Evolutionary conservation across 1,139 yeast genomes (phyloP).

Genomic region (Kodamaea suecica): DNA sequence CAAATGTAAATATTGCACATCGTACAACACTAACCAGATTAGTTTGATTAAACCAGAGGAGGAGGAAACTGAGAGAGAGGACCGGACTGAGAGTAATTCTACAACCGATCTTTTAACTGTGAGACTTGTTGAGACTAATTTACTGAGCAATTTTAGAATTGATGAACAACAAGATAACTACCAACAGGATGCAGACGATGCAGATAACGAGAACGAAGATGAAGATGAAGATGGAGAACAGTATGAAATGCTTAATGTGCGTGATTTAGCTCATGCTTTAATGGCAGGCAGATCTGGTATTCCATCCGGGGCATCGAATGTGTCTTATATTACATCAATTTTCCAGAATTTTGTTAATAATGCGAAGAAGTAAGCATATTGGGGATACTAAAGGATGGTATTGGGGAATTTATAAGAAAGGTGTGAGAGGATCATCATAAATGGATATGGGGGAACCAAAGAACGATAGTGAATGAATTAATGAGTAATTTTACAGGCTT

Average conservation of each 20-base stretch:
- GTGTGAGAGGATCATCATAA: too few relatives aligned
- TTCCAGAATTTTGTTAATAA: conserved; percentile 42
- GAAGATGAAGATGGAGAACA: conserved; percentile 19
- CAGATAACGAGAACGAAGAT: conserved; percentile 18
- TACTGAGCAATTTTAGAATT: conserved; percentile 39
- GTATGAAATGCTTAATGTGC: conserved; percentile 26
- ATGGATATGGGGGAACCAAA: too few relatives aligned
- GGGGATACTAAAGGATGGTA: not conserved
- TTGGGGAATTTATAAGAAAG: too few relatives aligned
- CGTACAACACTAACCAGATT: conserved; percentile 79
- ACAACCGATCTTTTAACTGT: conserved; percentile 18
- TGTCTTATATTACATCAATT: conserved; percentile 34
- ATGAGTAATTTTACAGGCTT: too few relatives aligned
- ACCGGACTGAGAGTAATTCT: conserved; percentile 10
- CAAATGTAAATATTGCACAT: conserved; percentile 80
- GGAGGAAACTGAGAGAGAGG: conserved; percentile 28
- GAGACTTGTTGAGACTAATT: conserved; percentile 34
- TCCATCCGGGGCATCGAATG: conserved; percentile 15
- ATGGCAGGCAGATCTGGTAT: conserved; percentile 1
- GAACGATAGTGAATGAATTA: too few relatives aligned
- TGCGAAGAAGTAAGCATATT: conserved; percentile 16
- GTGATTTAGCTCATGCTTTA: conserved; percentile 23
- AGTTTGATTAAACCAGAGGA: conserved; percentile 59
- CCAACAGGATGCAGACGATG: conserved; percentile 23
- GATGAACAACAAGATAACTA: conserved; percentile 22